phyloP scores from a whole-genome alignment of 495 filamentous ascomycete species.

The Xylaria palmicola region DNA sequence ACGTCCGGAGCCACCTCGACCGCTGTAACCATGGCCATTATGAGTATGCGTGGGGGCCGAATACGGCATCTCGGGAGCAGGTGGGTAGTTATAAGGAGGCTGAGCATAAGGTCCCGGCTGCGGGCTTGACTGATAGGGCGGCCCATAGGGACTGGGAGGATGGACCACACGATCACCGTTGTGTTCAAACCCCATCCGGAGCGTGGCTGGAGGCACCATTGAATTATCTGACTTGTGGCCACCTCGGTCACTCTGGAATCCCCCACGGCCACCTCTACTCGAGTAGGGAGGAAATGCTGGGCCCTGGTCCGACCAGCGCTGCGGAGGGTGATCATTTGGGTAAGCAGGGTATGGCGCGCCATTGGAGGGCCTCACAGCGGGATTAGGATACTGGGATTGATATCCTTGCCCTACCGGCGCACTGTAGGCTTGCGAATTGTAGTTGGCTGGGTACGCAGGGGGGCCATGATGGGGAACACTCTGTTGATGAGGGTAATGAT shows the following conservation, averaged over 20 bases:
- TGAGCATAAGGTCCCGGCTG: constrained; percentile 29
- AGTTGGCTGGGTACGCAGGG: constrained; percentile 52
- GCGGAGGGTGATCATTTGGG: constrained; percentile 31
- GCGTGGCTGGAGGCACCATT: constrained; percentile 26
- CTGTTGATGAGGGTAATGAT: constrained; percentile 33
- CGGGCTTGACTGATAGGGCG: constrained; percentile 19
- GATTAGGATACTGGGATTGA: constrained; percentile 30
- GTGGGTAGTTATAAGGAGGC: constrained; percentile 38
- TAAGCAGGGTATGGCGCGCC: constrained; percentile 32
- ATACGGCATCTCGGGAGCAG: constrained; percentile 30
- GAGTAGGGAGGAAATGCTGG: constrained; percentile 26
- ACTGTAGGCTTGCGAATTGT: constrained; percentile 49
- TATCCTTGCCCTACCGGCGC: constrained; percentile 32
- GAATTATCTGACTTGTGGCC: constrained; percentile 21
- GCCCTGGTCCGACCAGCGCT: constrained; percentile 32
- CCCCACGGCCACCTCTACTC: constrained; percentile 28
- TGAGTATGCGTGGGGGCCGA: constrained; percentile 39
- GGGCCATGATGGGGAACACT: constrained; percentile 39
- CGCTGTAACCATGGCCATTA: constrained; percentile 35
- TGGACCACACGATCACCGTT: constrained; percentile 16
- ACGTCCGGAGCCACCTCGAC: constrained; percentile 44
- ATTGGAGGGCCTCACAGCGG: constrained; percentile 29
- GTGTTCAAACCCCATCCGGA: constrained; percentile 23
- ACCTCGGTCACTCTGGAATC: constrained; percentile 33
- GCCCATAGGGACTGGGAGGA: constrained; percentile 6